Percentiles rank a stretch among this genome's conserved stretches.
These are phyloP conservation scores for Aspergillus hortae DNA, from an alignment of 2,329 filamentous ascomycete species.

Conservation along the genomic window DNA sequence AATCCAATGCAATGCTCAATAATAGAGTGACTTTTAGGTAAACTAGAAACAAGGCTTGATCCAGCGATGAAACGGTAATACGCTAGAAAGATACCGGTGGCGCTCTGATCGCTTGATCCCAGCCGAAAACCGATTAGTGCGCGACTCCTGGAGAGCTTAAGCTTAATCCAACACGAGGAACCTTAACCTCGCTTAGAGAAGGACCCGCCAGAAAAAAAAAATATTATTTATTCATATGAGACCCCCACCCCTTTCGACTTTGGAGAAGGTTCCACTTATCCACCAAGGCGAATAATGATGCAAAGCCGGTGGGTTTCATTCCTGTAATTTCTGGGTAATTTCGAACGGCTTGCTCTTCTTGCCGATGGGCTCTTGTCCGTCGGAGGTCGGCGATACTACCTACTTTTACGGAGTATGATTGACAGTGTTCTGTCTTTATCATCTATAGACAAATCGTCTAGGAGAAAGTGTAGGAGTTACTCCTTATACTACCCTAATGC, in stretches of 20 bases:
- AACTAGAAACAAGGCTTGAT: conserved; percentile 8
- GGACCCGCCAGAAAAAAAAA: not conserved
- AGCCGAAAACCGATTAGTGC: conserved; percentile 30
- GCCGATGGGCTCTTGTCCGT: not conserved
- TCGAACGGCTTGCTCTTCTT: not conserved
- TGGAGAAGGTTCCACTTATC: not conserved
- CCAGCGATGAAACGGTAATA: conserved; percentile 12
- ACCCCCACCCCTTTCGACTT: not conserved
- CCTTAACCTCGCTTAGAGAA: conserved; percentile 36
- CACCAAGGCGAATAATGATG: not conserved
- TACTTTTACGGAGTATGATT: too few species aligned
- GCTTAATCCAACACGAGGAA: conserved; percentile 45
- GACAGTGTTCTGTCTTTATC: too few species aligned
- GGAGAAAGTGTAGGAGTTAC: too few species aligned
- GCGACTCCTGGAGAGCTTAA: conserved; percentile 38
- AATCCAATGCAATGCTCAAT: not conserved
- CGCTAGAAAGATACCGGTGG: conserved; percentile 22
- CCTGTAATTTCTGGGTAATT: conserved; percentile 1
- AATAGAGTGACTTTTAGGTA: not conserved
- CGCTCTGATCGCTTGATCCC: conserved; percentile 31
- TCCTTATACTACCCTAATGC: too few species aligned
- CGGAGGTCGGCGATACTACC: too few species aligned
- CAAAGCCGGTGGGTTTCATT: not conserved
- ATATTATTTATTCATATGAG: too few species aligned
- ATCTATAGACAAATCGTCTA: too few species aligned